These are phyloP conservation scores for Teunomyces atbi DNA, from an alignment of 805 yeast species.

Conservation along the genomic window DNA sequence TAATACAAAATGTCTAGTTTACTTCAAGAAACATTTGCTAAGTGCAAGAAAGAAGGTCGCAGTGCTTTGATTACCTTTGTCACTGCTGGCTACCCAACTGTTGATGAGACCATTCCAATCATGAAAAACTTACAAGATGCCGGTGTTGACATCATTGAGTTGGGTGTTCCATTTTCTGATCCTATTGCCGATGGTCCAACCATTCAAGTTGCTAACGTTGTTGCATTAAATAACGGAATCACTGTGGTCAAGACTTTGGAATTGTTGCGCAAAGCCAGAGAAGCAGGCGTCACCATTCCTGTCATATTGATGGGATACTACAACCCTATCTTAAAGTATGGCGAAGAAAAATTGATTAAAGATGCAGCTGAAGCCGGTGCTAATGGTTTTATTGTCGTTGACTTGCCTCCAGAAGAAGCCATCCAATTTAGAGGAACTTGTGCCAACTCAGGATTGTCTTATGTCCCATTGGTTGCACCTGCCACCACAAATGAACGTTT, in stretches of 20 bases:
- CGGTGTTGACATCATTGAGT: conserved; percentile 92
- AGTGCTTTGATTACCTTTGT: conserved; percentile 87
- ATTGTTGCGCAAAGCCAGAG: conserved; percentile 71
- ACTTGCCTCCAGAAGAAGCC: conserved; percentile 98
- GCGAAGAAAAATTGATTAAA: conserved; percentile 77
- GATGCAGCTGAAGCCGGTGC: conserved; percentile 90
- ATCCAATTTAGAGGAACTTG: conserved; percentile 76
- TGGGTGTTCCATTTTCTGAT: conserved; percentile 95
- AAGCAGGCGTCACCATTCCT: conserved; percentile 82
- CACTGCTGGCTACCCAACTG: conserved; percentile 91
- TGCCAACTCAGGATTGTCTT: conserved; percentile 65
- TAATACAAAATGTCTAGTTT: conserved; percentile 46
- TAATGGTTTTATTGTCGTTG: conserved; percentile 91
- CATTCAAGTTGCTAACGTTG: conserved; percentile 82
- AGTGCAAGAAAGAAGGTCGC: conserved; percentile 65
- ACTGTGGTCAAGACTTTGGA: conserved; percentile 69
- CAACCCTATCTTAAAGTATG: conserved; percentile 87
- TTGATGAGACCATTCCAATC: conserved; percentile 85
- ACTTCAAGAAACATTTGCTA: conserved; percentile 57
- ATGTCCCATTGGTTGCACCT: conserved; percentile 95
- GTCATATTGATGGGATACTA: conserved; percentile 96
- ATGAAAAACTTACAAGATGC: conserved; percentile 88
- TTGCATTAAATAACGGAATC: conserved; percentile 82
- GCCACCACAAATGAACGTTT: conserved; percentile 91
- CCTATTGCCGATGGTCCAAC: conserved; percentile 99